These are phyloP conservation scores for Xylaria nigripes DNA, from an alignment of 495 filamentous ascomycete species.

Conservation along the genomic window DNA sequence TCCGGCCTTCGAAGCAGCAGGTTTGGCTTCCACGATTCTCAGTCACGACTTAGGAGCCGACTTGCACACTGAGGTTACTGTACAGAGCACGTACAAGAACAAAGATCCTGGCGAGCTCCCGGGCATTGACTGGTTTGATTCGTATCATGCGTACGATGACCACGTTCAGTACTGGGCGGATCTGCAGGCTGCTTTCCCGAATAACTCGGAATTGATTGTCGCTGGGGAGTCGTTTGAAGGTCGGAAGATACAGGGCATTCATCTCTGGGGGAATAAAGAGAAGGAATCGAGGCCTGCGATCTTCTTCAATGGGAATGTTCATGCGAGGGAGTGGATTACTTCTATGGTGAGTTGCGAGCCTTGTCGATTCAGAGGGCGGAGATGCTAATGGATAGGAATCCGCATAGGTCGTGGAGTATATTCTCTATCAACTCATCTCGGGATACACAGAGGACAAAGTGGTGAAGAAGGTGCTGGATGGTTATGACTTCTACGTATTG, in stretches of 20 bases:
- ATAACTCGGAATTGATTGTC: constrained; percentile 45
- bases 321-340: constrained; percentile 59
- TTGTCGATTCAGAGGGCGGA: not conserved
- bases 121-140: constrained; percentile 45
- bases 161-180: constrained; percentile 47
- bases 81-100: constrained; percentile 11
- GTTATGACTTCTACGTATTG: constrained; percentile 56
- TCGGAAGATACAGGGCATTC: constrained; percentile 48
- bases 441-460: constrained; percentile 35
- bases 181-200: constrained; percentile 39
- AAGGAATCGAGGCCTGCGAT: constrained; percentile 50
- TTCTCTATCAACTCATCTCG: constrained; percentile 45
- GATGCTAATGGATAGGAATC: not conserved
- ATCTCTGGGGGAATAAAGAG: constrained; percentile 46
- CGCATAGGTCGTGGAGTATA: constrained; percentile 43
- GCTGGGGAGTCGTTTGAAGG: constrained; percentile 46
- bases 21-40: constrained; percentile 23
- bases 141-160: constrained; percentile 50
- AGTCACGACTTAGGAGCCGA: constrained; percentile 39
- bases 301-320: constrained; percentile 54
- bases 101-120: constrained; percentile 7
- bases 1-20: constrained; percentile 23
- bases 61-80: constrained; percentile 30
- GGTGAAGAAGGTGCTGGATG: constrained; percentile 41
- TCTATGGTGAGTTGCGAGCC: constrained; percentile 27